These are phyloP conservation scores for Cercis canadensis DNA, from an alignment of 306 rosid genomes.

Conservation along the genomic window DNA sequence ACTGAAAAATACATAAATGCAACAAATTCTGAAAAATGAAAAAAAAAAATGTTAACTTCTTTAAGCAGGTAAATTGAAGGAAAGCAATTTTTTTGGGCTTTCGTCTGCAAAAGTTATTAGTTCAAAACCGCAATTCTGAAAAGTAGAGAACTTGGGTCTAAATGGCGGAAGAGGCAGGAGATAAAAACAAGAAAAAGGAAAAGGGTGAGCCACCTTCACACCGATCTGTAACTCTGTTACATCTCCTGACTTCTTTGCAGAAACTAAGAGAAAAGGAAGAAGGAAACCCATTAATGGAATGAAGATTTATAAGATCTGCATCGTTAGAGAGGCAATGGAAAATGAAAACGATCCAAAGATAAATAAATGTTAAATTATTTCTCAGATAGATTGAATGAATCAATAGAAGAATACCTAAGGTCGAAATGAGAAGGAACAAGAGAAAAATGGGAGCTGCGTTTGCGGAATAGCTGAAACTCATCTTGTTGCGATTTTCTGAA, in stretches of 20 bases:
- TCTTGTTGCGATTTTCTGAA: not conserved
- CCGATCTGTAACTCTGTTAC: constrained; percentile 90
- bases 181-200: not conserved
- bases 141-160: not conserved
- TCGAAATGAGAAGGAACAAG: constrained; percentile 43
- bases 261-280: constrained; percentile 45
- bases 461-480: constrained; percentile 37
- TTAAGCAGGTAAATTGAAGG: not conserved
- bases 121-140: constrained; percentile 1
- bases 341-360: not conserved
- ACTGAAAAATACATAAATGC: not conserved
- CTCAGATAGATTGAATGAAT: not conserved
- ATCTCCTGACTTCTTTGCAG: constrained; percentile 63
- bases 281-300: not conserved
- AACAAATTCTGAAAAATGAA: no score
- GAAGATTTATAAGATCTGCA: constrained; percentile 34
- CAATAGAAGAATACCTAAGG: constrained; percentile 46
- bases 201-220: constrained; percentile 66
- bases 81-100: not conserved
- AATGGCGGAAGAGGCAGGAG: no score
- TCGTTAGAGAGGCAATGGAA: not conserved
- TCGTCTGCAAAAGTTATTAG: not conserved
- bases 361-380: not conserved
- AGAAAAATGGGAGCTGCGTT: constrained; percentile 49
- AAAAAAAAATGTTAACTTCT: not conserved